Evolutionary conservation across 495 filamentous ascomycete species (phyloP).

Genomic region (Xylaria flabelliformis): DNA sequence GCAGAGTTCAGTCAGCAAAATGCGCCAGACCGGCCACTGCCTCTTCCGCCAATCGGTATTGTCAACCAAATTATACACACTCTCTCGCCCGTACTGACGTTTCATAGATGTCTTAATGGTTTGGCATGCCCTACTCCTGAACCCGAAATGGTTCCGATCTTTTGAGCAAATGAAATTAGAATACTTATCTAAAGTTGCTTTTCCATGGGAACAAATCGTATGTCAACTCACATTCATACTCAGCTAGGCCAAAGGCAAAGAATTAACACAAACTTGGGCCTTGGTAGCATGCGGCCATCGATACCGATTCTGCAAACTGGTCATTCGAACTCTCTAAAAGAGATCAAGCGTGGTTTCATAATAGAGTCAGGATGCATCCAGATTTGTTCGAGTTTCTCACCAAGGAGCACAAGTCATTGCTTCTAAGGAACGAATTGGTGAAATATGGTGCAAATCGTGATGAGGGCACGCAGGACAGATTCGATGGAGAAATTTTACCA

Average conservation of each 20-base stretch:
- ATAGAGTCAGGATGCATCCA: not conserved
- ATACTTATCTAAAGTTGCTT: not conserved
- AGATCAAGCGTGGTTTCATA: not conserved
- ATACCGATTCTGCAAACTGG: not conserved
- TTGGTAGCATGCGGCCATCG: not conserved
- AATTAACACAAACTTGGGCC: not conserved
- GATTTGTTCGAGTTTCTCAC: not conserved
- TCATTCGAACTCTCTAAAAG: not conserved
- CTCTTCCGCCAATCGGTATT: not conserved
- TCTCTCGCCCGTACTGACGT: not conserved
- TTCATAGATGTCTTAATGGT: not conserved
- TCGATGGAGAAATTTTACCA: not conserved
- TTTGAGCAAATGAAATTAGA: not conserved
- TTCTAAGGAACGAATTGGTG: not conserved
- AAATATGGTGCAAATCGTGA: not conserved
- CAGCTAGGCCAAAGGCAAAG: not conserved
- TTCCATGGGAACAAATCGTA: constrained; percentile 3
- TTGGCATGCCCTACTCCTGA: constrained; percentile 1
- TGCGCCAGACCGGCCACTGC: not conserved
- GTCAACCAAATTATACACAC: not conserved
- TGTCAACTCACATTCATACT: not conserved
- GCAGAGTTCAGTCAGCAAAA: not conserved
- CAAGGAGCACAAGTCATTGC: not conserved
- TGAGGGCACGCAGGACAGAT: not conserved
- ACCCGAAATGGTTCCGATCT: constrained; percentile 1